Evolutionary conservation across 345 rosid species (phyloP), one percentile per base, ranked within the genome.

Genomic region (Lepidium aucheri): DNA sequence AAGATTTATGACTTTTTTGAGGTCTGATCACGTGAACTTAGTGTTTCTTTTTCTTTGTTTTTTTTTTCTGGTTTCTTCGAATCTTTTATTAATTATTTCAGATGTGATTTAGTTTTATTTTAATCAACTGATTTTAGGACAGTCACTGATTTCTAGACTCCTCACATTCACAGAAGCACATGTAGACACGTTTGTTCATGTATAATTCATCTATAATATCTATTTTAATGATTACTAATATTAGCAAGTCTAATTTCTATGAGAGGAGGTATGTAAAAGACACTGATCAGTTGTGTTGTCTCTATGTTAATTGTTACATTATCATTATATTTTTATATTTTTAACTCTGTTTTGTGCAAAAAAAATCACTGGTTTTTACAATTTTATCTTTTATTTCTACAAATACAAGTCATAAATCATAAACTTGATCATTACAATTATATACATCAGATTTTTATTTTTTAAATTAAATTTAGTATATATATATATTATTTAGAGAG

Each of bases 21-120:
- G 63, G 67, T 73, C 77, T 60, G 63, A 73, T 66, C 77, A 73
- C 77, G 77, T 73, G 77, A 60, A 58, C 12, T 47, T 41, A 7
- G 44, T 20, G 32, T 28, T 28, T 28, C 32, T 28, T 28, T 28
- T 28, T 28, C 7, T 28, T 28, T 28, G 32, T 33, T 62, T 8
- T 4, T 3, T 20, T 40, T 4, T 3, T 20, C 24, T 33, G 12
- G 18, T 36, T 41, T 60, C n/a, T 12, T 9, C 41, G 46, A 50
- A 36, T 63, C 41, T 28, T 28, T 28, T n/a, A n/a, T n/a, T n/a
- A n/a, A 50, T 52, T 30, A 15, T 5, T 30, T 63, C 65, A 55
- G 51, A 71, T 62, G 42, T 38, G 34, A 39, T 41, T 46, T 63
- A 63, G 46, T 55, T 59, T 60, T 18, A 56, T 64, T 8, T 55